Evolutionary conservation across 1,139 yeast genomes (phyloP), one percentile per base, ranked within the genome.

Genomic region (Arxiozyma bovina): DNA sequence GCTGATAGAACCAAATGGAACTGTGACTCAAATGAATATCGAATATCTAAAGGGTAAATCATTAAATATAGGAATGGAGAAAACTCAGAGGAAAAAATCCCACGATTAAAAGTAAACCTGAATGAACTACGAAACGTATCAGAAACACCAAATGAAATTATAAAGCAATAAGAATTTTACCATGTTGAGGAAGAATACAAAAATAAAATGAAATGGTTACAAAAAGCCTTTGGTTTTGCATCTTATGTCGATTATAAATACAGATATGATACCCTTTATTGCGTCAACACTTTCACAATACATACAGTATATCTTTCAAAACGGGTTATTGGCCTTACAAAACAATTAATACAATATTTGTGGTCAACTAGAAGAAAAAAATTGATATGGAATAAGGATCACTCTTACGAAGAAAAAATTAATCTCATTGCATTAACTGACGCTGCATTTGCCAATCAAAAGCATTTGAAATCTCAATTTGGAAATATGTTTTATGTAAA

Each of bases 191-290:
- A 21, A 21, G 54, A 48, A 27, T 41, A 53, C 43, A 42, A 50
- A 11, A 34, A 20, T 17, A 48, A 54, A 23, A 55, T 55, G 8
- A 52, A 54, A 18, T 22, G 43, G 45, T 17, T 55, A 47, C 56
- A 51, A 48, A 27, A 25, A 38, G 12, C 43, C 7, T 44, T 52
- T 20, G 54, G 54, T 15, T 50, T 34, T 15, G 47, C 50, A 30
- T 54, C 56, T 5, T 52, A 54, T 50, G 55, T 55, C 17, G 58
- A 50, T 21, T 47, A 48, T 22, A 50, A 50, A 21, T 49, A 34
- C 43, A 27, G 55, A 38, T 52, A 43, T 48, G 53, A 54, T 18
- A 30, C 42, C 9, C 41, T 51, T 12, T 54, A 47, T 43, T 51
- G 46, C 21, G 44, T 55, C 12, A 55, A 55, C 45, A 34, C 45